Percentiles rank a stretch among this genome's conserved stretches.
phyloP scores from a whole-genome alignment of 441 rosid genomes.

The Macaranga tanarius region DNA sequence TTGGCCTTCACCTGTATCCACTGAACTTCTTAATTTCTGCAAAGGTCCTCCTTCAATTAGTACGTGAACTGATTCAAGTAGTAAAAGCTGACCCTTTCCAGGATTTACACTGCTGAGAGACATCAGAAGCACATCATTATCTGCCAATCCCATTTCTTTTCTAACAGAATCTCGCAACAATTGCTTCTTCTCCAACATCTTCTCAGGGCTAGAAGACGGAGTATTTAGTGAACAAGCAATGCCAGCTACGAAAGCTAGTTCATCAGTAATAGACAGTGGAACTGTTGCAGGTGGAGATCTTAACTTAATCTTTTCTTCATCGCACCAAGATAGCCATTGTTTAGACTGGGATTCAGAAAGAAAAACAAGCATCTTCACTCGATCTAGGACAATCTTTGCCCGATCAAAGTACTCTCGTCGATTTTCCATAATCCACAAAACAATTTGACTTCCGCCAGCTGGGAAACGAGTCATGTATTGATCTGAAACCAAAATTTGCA shows the following conservation, averaged over 20 bases:
- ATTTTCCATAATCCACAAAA: slow-evolving; percentile 99
- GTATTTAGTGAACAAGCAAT: slow-evolving; percentile 68
- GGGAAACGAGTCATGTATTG: slow-evolving; percentile 82
- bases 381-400: slow-evolving; percentile 64
- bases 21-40: slow-evolving; percentile 36
- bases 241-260: slow-evolving; percentile 89
- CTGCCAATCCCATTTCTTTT: slow-evolving; percentile 70
- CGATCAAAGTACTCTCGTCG: slow-evolving; percentile 89
- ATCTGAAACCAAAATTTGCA: slow-evolving; percentile 48
- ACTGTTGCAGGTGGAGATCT: slow-evolving; percentile 77
- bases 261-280: slow-evolving; percentile 90
- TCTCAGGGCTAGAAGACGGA: slow-evolving; percentile 50
- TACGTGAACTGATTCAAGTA: slow-evolving; percentile 66
- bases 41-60: slow-evolving; percentile 41
- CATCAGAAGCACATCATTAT: slow-evolving; percentile 77
- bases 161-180: slow-evolving; percentile 67
- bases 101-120: slow-evolving; percentile 92
- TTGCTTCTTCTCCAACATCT: slow-evolving; percentile 64
- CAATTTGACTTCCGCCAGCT: slow-evolving; percentile 93
- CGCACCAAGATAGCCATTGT: slow-evolving; percentile 93
- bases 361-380: slow-evolving; percentile 82
- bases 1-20: slow-evolving; percentile 29
- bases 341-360: slow-evolving; percentile 79
- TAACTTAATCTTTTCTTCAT: slow-evolving; percentile 74
- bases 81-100: slow-evolving; percentile 87